Conservation (phyloP, 2,329 filamentous ascomycete genomes). For the Ceratocystiopsis minuta region DNA sequence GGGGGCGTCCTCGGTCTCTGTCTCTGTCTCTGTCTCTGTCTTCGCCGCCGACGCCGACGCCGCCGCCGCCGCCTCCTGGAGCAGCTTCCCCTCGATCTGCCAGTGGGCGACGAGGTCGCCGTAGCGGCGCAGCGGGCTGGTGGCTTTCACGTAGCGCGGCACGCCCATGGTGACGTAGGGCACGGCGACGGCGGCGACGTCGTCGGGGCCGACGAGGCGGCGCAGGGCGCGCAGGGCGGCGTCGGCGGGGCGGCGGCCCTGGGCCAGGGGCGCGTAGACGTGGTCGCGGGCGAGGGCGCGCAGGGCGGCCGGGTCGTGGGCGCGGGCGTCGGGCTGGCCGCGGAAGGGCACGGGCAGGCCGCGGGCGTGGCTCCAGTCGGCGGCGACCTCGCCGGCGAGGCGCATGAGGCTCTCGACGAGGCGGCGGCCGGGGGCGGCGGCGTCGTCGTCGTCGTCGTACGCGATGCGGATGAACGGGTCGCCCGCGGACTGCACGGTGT, state of each 20-base stretch:
- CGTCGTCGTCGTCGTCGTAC: constrained; percentile 12
- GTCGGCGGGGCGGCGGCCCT: constrained; percentile 16
- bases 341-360: constrained; percentile 42
- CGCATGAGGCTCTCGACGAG: constrained; percentile 37
- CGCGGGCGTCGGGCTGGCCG: constrained; percentile 23
- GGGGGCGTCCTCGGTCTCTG: background rate
- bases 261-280: constrained; percentile 21
- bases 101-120: constrained; percentile 45
- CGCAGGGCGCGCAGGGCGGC: constrained; percentile 16
- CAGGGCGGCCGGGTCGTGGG: constrained; percentile 20
- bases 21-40: too few relatives aligned
- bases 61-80: constrained; percentile 21
- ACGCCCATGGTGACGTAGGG: constrained; percentile 40
- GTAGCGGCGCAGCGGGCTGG: constrained; percentile 48
- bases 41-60: background rate
- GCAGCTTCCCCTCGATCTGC: constrained; percentile 44
- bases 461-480: constrained; percentile 33
- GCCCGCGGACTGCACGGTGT: constrained; percentile 18
- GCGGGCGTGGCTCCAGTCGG: constrained; percentile 39
- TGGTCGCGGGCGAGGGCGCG: constrained; percentile 20
- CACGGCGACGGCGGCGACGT: constrained; percentile 32
- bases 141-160: constrained; percentile 44
- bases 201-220: constrained; percentile 29
- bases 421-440: constrained; percentile 12
- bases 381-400: constrained; percentile 42